Evolutionary conservation across 73 alveolate genomes (phyloP).

Genomic region (Symbiodinium natans): DNA sequence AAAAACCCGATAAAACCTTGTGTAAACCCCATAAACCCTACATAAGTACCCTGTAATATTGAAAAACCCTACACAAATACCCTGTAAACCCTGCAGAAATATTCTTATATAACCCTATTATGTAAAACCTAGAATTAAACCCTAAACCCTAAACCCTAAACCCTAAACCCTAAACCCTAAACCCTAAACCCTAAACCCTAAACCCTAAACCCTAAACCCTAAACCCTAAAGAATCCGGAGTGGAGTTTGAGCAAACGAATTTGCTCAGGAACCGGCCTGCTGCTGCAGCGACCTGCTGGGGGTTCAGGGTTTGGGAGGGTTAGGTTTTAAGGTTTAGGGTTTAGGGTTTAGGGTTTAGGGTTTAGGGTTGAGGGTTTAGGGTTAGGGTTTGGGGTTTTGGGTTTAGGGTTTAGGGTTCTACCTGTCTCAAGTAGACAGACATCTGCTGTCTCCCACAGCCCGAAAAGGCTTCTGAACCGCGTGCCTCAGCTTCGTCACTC

Average conservation of each 20-base stretch:
- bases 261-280: background rate
- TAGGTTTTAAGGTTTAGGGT: background rate
- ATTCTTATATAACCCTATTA: too few relatives aligned
- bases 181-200: too few relatives aligned
- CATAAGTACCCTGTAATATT: too few relatives aligned
- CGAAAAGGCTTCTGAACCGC: background rate
- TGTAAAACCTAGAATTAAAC: too few relatives aligned
- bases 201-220: too few relatives aligned
- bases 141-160: background rate
- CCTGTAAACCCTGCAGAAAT: too few relatives aligned
- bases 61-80: too few relatives aligned
- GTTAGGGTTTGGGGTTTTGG: background rate
- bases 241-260: too few relatives aligned
- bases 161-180: background rate
- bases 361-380: background rate
- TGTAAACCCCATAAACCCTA: too few relatives aligned
- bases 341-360: background rate
- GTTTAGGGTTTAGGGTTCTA: background rate
- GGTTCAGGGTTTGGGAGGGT: background rate
- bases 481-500: background rate
- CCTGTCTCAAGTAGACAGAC: background rate
- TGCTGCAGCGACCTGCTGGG: background rate
- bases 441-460: too few relatives aligned
- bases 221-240: too few relatives aligned
- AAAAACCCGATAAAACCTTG: too few relatives aligned